These are phyloP conservation scores for Pyrrhoderma noxium DNA, from an alignment of 1,284 basidiomycete species.

Conservation along the genomic window DNA sequence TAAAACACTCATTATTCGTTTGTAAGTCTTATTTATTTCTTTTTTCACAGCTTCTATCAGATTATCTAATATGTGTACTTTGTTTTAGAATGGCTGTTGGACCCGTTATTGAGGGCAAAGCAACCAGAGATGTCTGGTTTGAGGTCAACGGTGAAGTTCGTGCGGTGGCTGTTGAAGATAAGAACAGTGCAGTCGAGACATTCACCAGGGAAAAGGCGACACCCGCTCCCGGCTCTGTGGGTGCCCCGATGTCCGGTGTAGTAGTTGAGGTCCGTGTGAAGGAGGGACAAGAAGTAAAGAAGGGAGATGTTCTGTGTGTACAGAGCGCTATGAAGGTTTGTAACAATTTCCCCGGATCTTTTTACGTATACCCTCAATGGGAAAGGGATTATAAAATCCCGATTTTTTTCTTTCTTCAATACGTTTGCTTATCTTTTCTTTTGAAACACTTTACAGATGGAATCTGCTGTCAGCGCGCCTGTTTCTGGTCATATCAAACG, in stretches of 20 bases:
- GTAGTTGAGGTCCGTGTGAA: slow-evolving; percentile 97
- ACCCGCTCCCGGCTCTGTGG: slow-evolving; percentile 89
- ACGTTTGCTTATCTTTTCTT: slow-evolving; percentile 21
- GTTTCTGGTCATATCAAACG: slow-evolving; percentile 94
- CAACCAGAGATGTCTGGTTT: slow-evolving; percentile 96
- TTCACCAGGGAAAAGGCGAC: slow-evolving; percentile 92
- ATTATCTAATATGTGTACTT: not conserved
- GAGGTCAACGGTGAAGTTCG: slow-evolving; percentile 97
- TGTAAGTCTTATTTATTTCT: slow-evolving; percentile 29
- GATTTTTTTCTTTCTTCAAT: slow-evolving; percentile 1
- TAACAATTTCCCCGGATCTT: slow-evolving; percentile 3
- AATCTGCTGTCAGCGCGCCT: slow-evolving; percentile 91
- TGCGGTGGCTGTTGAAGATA: slow-evolving; percentile 91
- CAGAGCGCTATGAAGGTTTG: slow-evolving; percentile 86
- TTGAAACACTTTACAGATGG: slow-evolving; percentile 58
- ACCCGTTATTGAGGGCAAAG: slow-evolving; percentile 84
- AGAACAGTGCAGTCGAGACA: slow-evolving; percentile 92
- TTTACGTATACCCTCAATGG: no score
- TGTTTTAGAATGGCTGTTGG: slow-evolving; percentile 71
- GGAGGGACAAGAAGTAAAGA: slow-evolving; percentile 95
- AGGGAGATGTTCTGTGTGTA: slow-evolving; percentile 90
- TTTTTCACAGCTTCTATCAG: not conserved
- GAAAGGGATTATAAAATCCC: not conserved
- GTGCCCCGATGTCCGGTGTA: slow-evolving; percentile 95
- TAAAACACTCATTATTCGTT: slow-evolving; percentile 93